Base-by-base conservation (phyloP, 257 asterid genomes). In the Sherardia arvensis region DNA sequence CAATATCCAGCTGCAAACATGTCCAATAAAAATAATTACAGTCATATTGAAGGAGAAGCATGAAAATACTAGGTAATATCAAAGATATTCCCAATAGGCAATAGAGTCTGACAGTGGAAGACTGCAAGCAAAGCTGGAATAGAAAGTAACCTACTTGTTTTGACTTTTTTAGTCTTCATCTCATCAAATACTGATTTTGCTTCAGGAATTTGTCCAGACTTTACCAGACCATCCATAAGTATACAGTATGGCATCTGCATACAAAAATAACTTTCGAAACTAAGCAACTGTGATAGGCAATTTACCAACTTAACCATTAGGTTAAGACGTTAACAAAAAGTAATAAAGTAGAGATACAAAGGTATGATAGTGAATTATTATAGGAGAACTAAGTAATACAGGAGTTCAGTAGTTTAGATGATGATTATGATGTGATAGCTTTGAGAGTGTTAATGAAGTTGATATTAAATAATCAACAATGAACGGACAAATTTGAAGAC, bases 201-300 rank as follows among this genome's bases (percentile, higher is more conserved):
- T 79, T 87, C 96, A n/a, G 64, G 65, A 54, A 87, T 71, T 47
- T 79, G 78, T 73, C 95, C 95, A 62, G 95, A 79, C 74, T 92
- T 92, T 48, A 83, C 95, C 47, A 88, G 85, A 66, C 97, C 98
- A 80, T 92, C 98, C 93, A 89, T 88, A 76, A 92, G 85, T 70
- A 87, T 72, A 78, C 97, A 92, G 72, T 85, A 92, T 45, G 97
- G 95, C 91, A 87, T 85, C 97, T 91, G 92, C 82, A 75, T 14
- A 33, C 21, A 5, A 28, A 10, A 18, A 49, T 1, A 40, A 28
- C 2, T 5, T 43, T 48, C n/a, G 30, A 33, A 56, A 45, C 59
- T 51, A 57, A 62, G 43, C 43, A 27, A 26, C 38, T 40, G 18
- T 63, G 47, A 23, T 53, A 58, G 32, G 38, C 20, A 7, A 4